These are phyloP conservation scores for Lathyrus tuberosus DNA, from an alignment of 306 rosid genomes.

Conservation along the genomic window DNA sequence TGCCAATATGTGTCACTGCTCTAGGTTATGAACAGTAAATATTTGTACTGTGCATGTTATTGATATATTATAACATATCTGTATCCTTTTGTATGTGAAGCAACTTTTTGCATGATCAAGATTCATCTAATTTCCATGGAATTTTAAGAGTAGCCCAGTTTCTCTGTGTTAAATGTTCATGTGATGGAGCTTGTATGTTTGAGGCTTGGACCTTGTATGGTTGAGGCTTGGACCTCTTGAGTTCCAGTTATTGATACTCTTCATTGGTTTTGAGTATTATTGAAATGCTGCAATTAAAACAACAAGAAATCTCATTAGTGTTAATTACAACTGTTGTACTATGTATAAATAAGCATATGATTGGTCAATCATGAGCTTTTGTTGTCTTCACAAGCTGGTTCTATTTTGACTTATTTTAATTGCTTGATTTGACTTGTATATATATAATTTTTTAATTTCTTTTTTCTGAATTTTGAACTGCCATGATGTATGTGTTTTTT, in stretches of 20 bases:
- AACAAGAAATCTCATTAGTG: not conserved
- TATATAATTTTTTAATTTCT: not conserved
- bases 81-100: not conserved
- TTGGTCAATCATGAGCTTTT: not conserved
- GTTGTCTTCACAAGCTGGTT: not conserved
- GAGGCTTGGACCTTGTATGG: not conserved
- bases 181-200: not conserved
- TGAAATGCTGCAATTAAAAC: not conserved
- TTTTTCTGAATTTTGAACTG: not conserved
- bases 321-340: not conserved
- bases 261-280: not conserved
- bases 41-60: not conserved
- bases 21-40: not conserved
- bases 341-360: not conserved
- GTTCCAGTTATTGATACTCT: not conserved
- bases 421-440: not conserved
- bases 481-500: not conserved
- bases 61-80: not conserved
- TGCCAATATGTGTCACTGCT: slow-evolving; percentile 6
- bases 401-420: not conserved
- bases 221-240: not conserved
- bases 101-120: not conserved
- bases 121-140: not conserved
- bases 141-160: not conserved
- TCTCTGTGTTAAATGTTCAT: not conserved